phyloP scores from a whole-genome alignment of 2,329 filamentous ascomycete species.

The Talaromyces sp. region DNA sequence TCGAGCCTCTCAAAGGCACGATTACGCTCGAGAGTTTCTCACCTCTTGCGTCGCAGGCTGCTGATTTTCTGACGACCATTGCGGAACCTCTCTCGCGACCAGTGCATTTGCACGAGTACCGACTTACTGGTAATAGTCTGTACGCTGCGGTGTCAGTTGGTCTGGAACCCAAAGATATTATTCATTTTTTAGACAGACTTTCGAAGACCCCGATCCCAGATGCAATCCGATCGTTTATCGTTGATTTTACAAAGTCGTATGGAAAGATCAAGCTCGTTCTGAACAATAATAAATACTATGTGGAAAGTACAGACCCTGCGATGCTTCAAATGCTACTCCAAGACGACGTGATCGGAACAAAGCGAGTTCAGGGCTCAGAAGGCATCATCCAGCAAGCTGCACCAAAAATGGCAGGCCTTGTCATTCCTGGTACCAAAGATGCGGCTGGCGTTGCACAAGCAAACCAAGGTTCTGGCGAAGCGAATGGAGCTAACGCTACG shows the following conservation, averaged over 20 bases:
- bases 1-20: constrained; percentile 78
- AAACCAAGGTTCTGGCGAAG: constrained; percentile 35
- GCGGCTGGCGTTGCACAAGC: constrained; percentile 84
- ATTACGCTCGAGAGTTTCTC: constrained; percentile 96
- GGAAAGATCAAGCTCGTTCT: constrained; percentile 94
- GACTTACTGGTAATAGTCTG: constrained; percentile 84
- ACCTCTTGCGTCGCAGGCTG: constrained; percentile 77
- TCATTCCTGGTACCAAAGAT: constrained; percentile 92
- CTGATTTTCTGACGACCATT: constrained; percentile 94
- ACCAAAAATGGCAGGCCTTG: constrained; percentile 79
- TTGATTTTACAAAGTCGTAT: constrained; percentile 82
- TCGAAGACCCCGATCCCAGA: constrained; percentile 84
- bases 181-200: constrained; percentile 80
- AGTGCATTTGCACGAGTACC: constrained; percentile 89
- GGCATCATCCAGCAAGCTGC: constrained; percentile 75
- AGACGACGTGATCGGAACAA: constrained; percentile 75
- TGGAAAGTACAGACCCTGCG: constrained; percentile 84
- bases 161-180: constrained; percentile 83
- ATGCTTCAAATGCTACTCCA: constrained; percentile 84
- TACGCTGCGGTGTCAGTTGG: constrained; percentile 95
- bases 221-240: constrained; percentile 74
- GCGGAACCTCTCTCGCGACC: constrained; percentile 89
- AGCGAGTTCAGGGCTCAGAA: constrained; percentile 70
- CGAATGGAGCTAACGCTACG: constrained; percentile 34
- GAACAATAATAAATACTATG: constrained; percentile 90